Evolutionary conservation across 179 eudicot species (phyloP).

Genomic region (Silene noctiflora): DNA sequence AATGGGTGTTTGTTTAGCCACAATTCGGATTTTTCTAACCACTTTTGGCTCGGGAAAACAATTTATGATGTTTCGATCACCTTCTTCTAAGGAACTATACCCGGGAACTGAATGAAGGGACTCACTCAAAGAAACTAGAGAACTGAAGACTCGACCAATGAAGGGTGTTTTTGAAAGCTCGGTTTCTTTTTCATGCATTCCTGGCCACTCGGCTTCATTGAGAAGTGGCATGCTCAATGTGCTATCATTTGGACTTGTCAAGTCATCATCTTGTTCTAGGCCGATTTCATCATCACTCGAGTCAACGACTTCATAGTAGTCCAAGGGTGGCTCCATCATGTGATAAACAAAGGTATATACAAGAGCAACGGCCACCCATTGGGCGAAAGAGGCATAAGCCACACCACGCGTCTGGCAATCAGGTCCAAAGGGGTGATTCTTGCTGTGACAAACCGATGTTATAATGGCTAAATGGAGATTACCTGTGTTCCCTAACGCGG

Average conservation of each 20-base stretch:
- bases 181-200: slow-evolving; percentile 46
- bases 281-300: slow-evolving; percentile 25
- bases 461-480: slow-evolving; percentile 47
- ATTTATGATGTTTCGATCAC: slow-evolving; percentile 8
- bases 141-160: slow-evolving; percentile 41
- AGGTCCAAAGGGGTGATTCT: slow-evolving; percentile 40
- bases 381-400: slow-evolving; percentile 50
- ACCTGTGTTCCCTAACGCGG: slow-evolving; percentile 50
- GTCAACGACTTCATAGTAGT: slow-evolving; percentile 38
- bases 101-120: slow-evolving; percentile 31
- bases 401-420: slow-evolving; percentile 38
- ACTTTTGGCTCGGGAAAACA: slow-evolving; percentile 43
- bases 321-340: slow-evolving; percentile 58
- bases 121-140: slow-evolving; percentile 25
- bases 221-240: slow-evolving; percentile 39
- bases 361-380: slow-evolving; percentile 46
- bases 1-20: slow-evolving; percentile 55
- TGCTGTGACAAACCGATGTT: slow-evolving; percentile 39
- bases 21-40: slow-evolving; percentile 42
- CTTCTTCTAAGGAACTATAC: slow-evolving; percentile 20
- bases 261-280: slow-evolving; percentile 7
- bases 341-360: slow-evolving; percentile 54
- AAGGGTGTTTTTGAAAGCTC: slow-evolving; percentile 45
- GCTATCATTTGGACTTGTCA: neutral
- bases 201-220: slow-evolving; percentile 58